These are phyloP conservation scores for Xerocomus spinulosus DNA, from an alignment of 768 basidiomycete genomes.

Conservation along the genomic window DNA sequence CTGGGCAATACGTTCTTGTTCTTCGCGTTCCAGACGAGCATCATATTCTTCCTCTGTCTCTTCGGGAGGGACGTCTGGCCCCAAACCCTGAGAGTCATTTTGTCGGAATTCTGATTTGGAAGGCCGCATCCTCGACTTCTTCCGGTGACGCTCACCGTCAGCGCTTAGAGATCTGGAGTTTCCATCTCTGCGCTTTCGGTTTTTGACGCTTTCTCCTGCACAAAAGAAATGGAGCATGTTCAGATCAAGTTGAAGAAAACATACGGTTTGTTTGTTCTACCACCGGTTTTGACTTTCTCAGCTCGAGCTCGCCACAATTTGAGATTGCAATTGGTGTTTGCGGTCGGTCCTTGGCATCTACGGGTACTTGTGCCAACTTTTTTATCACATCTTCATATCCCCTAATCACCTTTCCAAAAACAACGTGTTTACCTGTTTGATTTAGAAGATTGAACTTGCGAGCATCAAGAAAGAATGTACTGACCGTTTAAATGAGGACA, in stretches of 20 bases:
- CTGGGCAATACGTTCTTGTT: slow-evolving; percentile 51
- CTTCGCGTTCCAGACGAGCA: slow-evolving; percentile 60
- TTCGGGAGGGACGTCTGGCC: slow-evolving; percentile 15
- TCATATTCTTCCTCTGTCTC: slow-evolving; percentile 77
- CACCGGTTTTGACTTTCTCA: slow-evolving; percentile 35
- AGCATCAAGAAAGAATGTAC: slow-evolving; percentile 5
- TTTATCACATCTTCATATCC: slow-evolving; percentile 59
- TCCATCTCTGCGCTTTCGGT: slow-evolving; percentile 19
- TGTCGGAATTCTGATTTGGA: slow-evolving; percentile 2
- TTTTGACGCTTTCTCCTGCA: slow-evolving; percentile 7
- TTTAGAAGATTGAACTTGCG: not conserved
- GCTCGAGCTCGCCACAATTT: slow-evolving; percentile 83
- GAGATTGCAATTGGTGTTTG: slow-evolving; percentile 58
- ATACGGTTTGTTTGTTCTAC: slow-evolving; percentile 14
- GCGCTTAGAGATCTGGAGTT: slow-evolving; percentile 28
- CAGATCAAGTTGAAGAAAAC: not conserved
- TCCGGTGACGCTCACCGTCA: slow-evolving; percentile 24
- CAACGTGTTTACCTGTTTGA: slow-evolving; percentile 53
- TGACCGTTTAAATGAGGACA: slow-evolving; percentile 72
- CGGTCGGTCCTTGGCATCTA: slow-evolving; percentile 75
- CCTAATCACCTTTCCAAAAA: slow-evolving; percentile 51
- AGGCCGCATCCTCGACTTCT: slow-evolving; percentile 24
- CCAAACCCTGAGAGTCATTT: slow-evolving; percentile 7
- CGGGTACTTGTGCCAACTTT: slow-evolving; percentile 57
- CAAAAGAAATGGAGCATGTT: not conserved